Base-by-base conservation (phyloP, 768 basidiomycete genomes). In the Hebeloma cylindrosporum region DNA sequence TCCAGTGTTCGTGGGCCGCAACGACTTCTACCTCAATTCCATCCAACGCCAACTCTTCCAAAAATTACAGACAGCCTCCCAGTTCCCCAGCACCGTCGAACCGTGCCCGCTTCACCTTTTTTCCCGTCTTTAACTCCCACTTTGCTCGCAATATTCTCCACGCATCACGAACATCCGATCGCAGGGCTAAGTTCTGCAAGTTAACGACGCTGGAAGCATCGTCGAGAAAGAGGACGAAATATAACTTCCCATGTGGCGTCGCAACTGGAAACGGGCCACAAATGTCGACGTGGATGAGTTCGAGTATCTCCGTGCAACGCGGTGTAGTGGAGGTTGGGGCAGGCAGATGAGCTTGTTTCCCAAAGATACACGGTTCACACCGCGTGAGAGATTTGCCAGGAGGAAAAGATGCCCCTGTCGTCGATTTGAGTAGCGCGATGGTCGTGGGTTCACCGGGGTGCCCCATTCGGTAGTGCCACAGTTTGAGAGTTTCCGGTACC, bases 1-100 rank as follows among this genome's bases (percentile, higher is more conserved):
- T 47, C 48, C 34, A 46, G 22, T 56, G 51, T 18, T 50, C 48
- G 18, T 53, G 53, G 0, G n/a, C 27, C 4, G 51, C 38, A 5
- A 33, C 31, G 3, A 45, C 40, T 4, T 53, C 45, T 5, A 13
- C 10, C 13, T 44, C 38, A 0, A 56, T 51, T 3, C 54, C 51
- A 10, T 45, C 11, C 1, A 3, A 27, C 13, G 23, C 20, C 5
- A 54, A 20, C 2, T 21, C 14, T 2, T 30, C 2, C 0, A 42
- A 21, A 32, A 54, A 51, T 3, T 43, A 23, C 3, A n/a, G 21
- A 8, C 41, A 29, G 1, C 11, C 26, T 3, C n/a, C n/a, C n/a
- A 50, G 22, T 17, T 54, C 49, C 16, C 45, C 45, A n/a, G 26
- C 53, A 1, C 43, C 33, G 8, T 54, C 50, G 5, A 47, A 27